Percentiles rank a stretch among this genome's conserved stretches.
phyloP scores from a whole-genome alignment of 2,329 filamentous ascomycete genomes.

The Acrocalymma vagum region DNA sequence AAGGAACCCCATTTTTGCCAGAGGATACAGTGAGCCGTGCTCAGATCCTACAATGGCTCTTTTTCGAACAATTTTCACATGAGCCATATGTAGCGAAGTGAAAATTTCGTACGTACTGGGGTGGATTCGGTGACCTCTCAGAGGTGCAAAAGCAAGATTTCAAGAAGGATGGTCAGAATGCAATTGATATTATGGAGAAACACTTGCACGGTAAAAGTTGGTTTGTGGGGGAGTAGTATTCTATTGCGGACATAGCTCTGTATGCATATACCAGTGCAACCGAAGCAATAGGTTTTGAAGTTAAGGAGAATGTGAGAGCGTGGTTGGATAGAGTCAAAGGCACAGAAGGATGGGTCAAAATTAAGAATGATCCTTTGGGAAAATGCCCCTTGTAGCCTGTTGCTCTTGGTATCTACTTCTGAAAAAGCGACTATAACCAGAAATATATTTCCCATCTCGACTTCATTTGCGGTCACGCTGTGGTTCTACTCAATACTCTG shows the following conservation, averaged over 20 bases:
- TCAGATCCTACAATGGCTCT: constrained; percentile 22
- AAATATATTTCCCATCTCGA: no score
- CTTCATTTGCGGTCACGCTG: no score
- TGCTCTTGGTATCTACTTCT: no score
- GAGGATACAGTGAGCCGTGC: constrained; percentile 9
- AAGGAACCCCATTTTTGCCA: constrained; percentile 18
- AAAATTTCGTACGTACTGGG: constrained; percentile 22
- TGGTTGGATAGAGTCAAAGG: constrained; percentile 20
- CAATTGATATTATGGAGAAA: constrained; percentile 22
- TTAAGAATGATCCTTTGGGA: constrained; percentile 21
- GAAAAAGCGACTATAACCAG: no score
- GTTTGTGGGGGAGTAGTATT: constrained; percentile 18
- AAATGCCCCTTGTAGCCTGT: constrained; percentile 19
- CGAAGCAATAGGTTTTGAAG: constrained; percentile 17
- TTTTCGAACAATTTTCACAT: constrained; percentile 26
- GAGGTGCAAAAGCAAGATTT: constrained; percentile 12
- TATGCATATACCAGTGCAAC: constrained; percentile 16
- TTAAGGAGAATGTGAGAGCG: constrained; percentile 18
- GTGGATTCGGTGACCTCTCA: constrained; percentile 8
- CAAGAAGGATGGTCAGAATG: constrained; percentile 16
- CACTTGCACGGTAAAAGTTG: constrained; percentile 18
- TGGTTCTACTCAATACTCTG: no score
- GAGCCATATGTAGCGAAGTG: constrained; percentile 24
- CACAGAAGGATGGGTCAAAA: constrained; percentile 13
- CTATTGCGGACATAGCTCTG: constrained; percentile 24